These are phyloP conservation scores for Backusella liffmaniae DNA, from an alignment of 192 early-diverging fungal genomes.

Conservation along the genomic window DNA sequence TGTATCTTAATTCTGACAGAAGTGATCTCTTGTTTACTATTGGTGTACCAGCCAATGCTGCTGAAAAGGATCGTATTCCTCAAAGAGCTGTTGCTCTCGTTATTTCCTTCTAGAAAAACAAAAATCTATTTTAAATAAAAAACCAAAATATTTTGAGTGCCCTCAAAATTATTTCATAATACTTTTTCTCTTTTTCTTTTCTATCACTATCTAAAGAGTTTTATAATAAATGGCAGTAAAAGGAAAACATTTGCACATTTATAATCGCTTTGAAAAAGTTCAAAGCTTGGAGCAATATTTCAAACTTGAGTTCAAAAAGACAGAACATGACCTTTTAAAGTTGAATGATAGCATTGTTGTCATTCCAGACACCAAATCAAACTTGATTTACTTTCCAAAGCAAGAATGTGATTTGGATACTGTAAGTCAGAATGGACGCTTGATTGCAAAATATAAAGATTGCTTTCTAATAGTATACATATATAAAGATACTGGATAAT, in stretches of 20 bases:
- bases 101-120: conserved; percentile 31
- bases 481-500: background rate
- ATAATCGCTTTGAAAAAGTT: background rate
- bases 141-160: too few species aligned
- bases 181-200: too few species aligned
- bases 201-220: too few species aligned
- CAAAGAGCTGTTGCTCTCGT: conserved; percentile 62
- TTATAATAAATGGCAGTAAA: background rate
- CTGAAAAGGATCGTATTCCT: conserved; percentile 41
- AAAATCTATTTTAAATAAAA: background rate
- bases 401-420: background rate
- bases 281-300: background rate
- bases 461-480: background rate
- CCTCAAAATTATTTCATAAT: too few species aligned
- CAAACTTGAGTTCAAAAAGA: background rate
- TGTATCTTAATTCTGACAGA: conserved; percentile 69
- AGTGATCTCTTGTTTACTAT: conserved; percentile 57
- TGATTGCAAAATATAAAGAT: background rate
- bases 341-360: background rate
- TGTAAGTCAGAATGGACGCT: background rate
- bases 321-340: background rate
- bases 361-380: background rate
- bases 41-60: conserved; percentile 29
- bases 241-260: background rate
- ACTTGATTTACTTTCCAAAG: background rate